These are phyloP conservation scores for Nidularia sp. DNA, from an alignment of 768 basidiomycete genomes.

Conservation along the genomic window DNA sequence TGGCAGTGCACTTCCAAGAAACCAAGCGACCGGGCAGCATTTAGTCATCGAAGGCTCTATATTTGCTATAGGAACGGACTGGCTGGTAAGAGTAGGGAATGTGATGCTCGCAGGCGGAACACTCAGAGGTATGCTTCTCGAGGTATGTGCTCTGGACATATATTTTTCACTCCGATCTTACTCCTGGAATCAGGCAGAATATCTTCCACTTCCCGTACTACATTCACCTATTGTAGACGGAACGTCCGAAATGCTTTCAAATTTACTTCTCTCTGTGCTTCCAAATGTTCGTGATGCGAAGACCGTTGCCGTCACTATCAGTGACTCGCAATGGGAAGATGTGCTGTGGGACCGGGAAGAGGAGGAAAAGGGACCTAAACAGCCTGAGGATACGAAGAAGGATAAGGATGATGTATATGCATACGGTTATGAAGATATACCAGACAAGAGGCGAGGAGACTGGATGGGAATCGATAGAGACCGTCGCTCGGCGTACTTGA, in stretches of 20 bases:
- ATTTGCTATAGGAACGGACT: conserved; percentile 77
- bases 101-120: conserved; percentile 72
- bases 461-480: conserved; percentile 81
- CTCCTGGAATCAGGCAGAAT: conserved; percentile 58
- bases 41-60: conserved; percentile 69
- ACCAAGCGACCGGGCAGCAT: conserved; percentile 52
- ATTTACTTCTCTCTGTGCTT: conserved; percentile 69
- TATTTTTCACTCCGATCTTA: conserved; percentile 3
- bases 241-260: conserved; percentile 70
- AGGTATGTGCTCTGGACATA: conserved; percentile 37
- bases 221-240: conserved; percentile 62
- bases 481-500: conserved; percentile 72
- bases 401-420: conserved; percentile 55
- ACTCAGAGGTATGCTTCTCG: conserved; percentile 80
- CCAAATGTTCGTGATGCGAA: conserved; percentile 71
- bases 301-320: conserved; percentile 74
- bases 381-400: conserved; percentile 11
- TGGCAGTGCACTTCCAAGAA: conserved; percentile 31
- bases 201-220: conserved; percentile 70
- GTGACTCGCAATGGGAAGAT: conserved; percentile 78
- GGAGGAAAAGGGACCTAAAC: conserved; percentile 32
- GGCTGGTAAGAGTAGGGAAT: conserved; percentile 78
- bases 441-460: conserved; percentile 50
- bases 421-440: conserved; percentile 52
- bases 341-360: conserved; percentile 74